Evolutionary conservation across 2,329 filamentous ascomycete genomes (phyloP).

Genomic region (Xylaria multiplex): DNA sequence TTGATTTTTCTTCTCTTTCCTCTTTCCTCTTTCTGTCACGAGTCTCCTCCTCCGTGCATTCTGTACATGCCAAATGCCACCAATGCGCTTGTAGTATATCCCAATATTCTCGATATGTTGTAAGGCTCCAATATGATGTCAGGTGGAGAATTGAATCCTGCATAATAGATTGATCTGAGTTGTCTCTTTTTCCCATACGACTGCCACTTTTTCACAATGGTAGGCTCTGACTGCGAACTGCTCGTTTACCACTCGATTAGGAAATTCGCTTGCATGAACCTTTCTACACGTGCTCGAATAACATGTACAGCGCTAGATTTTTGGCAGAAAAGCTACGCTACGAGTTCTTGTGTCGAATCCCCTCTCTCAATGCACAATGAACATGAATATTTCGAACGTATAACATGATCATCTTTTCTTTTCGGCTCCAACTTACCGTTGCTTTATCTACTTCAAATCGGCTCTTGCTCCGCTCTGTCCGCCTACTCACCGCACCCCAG

Average conservation of each 20-base stretch:
- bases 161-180: conserved; percentile 14
- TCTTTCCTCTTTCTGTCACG: not conserved
- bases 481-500: conserved; percentile 11
- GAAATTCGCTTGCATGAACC: conserved; percentile 15
- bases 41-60: not conserved
- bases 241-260: not conserved
- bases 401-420: not conserved
- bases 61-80: not conserved
- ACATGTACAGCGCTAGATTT: not conserved
- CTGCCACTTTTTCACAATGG: conserved; percentile 6
- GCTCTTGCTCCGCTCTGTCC: conserved; percentile 2
- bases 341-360: not conserved
- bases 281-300: not conserved
- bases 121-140: conserved; percentile 13
- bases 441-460: not conserved
- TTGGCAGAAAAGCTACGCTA: not conserved
- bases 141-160: not conserved
- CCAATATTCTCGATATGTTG: not conserved
- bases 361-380: not conserved
- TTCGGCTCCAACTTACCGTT: not conserved
- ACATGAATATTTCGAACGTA: not conserved
- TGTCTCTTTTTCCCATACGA: not conserved
- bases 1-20: too few relatives aligned
- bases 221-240: conserved; percentile 1
- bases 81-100: not conserved